Evolutionary conservation across 2,329 filamentous ascomycete genomes (phyloP), one percentile per base, ranked within the genome.

Genomic region (Rhynchosporium graminicola): DNA sequence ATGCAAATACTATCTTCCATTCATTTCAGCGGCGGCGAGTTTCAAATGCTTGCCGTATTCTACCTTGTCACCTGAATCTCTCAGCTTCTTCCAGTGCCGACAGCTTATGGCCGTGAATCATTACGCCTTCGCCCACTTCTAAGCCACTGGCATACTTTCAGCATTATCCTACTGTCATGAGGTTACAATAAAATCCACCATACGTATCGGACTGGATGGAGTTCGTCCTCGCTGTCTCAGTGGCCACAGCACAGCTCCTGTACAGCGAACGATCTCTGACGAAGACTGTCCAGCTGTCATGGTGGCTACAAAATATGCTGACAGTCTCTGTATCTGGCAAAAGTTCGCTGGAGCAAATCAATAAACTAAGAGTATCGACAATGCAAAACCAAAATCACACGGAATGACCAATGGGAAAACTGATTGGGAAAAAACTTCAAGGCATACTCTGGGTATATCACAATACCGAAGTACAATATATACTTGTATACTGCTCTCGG

Each of bases 81-180:
- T 54, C 51, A 54, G 36, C 51, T 54, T 31, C 50, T 38, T 52
- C 50, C 20, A 52, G 29, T 52, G 51, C 51, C 33, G 51, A 54
- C 7, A 40, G 33, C 6, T 4, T 9, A 40, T 54, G 28, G 33
- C 51, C 33, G 36, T 28, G 36, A 26, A 38, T 40, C 33, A 36
- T 36, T 36, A 36, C 33, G 33, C 38, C 51, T 40, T 52, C 50
- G 50, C 51, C 50, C 15, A n/a, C 33, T 3, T 28, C 10, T 12
- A 40, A 33, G n/a, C 33, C 8, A 20, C n/a, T 38, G 50, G 4
- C 15, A 52, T 15, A 52, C 12, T 28, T 52, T 10, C 6, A 10
- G 33, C 9, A 6, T 26, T 20, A 10, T 10, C n/a, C 43, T 26
- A 10, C 5, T 20, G n/a, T 46, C 43, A 46, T 46, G 43, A n/a